A percentile compares a stretch with the other conserved stretches of the same genome.
These are phyloP conservation scores for Dactylellina drechsleri DNA, from an alignment of 2,329 filamentous ascomycete species.

Conservation along the genomic window DNA sequence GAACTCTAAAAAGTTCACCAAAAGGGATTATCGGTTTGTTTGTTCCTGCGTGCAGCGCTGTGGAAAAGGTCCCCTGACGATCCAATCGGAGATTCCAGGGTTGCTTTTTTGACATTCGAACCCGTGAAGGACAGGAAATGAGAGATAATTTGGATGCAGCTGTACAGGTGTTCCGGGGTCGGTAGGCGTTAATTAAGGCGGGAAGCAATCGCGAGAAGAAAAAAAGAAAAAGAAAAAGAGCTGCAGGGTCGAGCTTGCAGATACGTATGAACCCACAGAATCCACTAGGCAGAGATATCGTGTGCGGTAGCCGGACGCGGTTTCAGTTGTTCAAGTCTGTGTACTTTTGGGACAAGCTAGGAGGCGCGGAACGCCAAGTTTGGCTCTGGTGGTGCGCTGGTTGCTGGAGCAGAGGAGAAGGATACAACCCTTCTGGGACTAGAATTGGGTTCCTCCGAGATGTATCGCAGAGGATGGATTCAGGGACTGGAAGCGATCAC, in stretches of 20 bases:
- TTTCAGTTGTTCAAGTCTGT: slow-evolving; percentile 32
- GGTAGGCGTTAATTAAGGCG: slow-evolving; percentile 50
- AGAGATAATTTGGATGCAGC: slow-evolving; percentile 32
- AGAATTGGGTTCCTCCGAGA: slow-evolving; percentile 31
- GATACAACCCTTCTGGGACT: neutral
- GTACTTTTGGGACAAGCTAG: slow-evolving; percentile 6
- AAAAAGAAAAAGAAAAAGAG: neutral
- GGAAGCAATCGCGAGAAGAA: slow-evolving; percentile 47
- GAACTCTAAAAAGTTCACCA: slow-evolving; percentile 17
- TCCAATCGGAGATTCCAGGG: slow-evolving; percentile 12
- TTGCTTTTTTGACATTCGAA: slow-evolving; percentile 36
- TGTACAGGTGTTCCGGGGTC: slow-evolving; percentile 35
- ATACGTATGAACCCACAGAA: neutral
- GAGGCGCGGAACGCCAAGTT: slow-evolving; percentile 33
- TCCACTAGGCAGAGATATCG: slow-evolving; percentile 1
- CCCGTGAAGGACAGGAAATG: slow-evolving; percentile 50
- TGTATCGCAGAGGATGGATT: slow-evolving; percentile 31
- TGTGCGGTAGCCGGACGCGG: slow-evolving; percentile 40
- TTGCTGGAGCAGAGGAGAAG: slow-evolving; percentile 21
- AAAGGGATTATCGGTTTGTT: neutral
- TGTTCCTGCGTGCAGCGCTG: slow-evolving; percentile 3
- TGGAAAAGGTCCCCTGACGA: slow-evolving; percentile 33
- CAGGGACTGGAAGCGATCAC: slow-evolving; percentile 22
- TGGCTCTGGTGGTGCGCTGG: slow-evolving; percentile 31
- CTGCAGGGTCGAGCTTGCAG: neutral